phyloP scores from a whole-genome alignment of 768 basidiomycete species.

The Aureoboletus auriporus region DNA sequence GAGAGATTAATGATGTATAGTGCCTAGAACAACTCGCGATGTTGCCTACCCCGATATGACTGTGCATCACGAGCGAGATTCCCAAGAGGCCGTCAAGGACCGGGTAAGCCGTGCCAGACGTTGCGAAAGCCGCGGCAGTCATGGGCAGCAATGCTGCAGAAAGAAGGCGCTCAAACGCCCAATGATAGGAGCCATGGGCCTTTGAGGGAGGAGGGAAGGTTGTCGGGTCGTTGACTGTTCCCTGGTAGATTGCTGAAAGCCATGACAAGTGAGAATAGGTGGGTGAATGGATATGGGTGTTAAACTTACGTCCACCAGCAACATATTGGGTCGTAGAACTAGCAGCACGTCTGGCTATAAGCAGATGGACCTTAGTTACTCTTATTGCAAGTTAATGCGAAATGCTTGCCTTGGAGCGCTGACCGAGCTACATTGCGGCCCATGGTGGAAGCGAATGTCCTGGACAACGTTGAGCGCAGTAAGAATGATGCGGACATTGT shows the following conservation, averaged over 20 bases:
- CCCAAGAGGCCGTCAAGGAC: constrained; percentile 88
- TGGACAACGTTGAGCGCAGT: constrained; percentile 46
- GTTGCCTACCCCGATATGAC: constrained; percentile 81
- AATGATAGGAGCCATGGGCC: constrained; percentile 85
- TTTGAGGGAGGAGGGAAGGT: constrained; percentile 80
- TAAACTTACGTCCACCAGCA: constrained; percentile 65
- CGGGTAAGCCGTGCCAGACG: constrained; percentile 72
- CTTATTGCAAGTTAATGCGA: neutral
- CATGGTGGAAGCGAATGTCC: constrained; percentile 34
- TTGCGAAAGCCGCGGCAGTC: constrained; percentile 81
- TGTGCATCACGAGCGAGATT: constrained; percentile 86
- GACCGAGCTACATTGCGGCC: constrained; percentile 40
- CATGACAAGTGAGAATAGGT: neutral
- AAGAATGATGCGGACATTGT: constrained; percentile 50
- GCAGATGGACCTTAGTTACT: neutral
- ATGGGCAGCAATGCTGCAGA: constrained; percentile 86
- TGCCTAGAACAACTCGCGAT: neutral
- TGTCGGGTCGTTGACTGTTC: constrained; percentile 94
- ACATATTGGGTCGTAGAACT: constrained; percentile 43
- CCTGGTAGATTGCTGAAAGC: constrained; percentile 71
- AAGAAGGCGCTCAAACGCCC: constrained; percentile 91
- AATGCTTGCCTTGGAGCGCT: constrained; percentile 37
- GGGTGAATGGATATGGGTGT: neutral
- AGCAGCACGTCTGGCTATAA: constrained; percentile 39
- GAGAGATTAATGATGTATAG: neutral